A percentile compares a stretch with the other conserved stretches of the same genome.
Evolutionary conservation across 2,329 filamentous ascomycete genomes (phyloP).

Genomic region (Colletotrichum abscissum): DNA sequence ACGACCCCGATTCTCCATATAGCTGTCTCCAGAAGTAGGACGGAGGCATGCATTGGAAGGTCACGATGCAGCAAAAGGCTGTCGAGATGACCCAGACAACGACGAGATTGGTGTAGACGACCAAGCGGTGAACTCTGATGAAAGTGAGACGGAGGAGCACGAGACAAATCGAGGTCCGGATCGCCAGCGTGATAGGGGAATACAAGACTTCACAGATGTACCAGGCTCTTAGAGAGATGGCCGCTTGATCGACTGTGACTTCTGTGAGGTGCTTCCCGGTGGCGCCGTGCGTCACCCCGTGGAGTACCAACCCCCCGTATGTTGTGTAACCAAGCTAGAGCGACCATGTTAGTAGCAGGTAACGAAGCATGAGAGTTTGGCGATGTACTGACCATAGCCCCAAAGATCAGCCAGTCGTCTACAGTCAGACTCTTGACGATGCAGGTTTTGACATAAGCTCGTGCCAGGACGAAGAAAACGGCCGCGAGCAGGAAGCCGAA

Average conservation of each 20-base stretch:
- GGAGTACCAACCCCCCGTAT: constrained; percentile 45
- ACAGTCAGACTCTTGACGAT: constrained; percentile 54
- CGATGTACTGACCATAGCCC: constrained; percentile 52
- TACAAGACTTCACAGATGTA: constrained; percentile 55
- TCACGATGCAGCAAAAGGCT: constrained; percentile 56
- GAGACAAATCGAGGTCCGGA: constrained; percentile 53
- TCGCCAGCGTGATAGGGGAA: constrained; percentile 49
- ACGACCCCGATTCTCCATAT: constrained; percentile 49
- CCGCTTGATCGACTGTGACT: constrained; percentile 38
- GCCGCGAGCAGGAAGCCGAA: constrained; percentile 45
- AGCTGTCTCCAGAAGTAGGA: constrained; percentile 60
- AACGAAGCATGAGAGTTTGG: neutral
- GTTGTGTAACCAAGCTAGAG: constrained; percentile 47
- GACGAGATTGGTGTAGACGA: constrained; percentile 46
- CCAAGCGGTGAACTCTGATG: constrained; percentile 44
- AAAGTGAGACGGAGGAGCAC: constrained; percentile 54
- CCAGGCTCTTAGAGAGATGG: constrained; percentile 47
- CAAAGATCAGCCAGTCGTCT: constrained; percentile 61
- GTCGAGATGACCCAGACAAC: constrained; percentile 50
- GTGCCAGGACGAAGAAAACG: constrained; percentile 52
- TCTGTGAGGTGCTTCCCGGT: constrained; percentile 41
- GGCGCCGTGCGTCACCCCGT: constrained; percentile 43
- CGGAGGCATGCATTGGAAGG: constrained; percentile 61
- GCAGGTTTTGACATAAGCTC: constrained; percentile 56
- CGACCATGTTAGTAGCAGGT: neutral